Evolutionary conservation across 441 rosid genomes (phyloP), one percentile per base, ranked within the genome.

Genomic region (Populus trichocarpa): DNA sequence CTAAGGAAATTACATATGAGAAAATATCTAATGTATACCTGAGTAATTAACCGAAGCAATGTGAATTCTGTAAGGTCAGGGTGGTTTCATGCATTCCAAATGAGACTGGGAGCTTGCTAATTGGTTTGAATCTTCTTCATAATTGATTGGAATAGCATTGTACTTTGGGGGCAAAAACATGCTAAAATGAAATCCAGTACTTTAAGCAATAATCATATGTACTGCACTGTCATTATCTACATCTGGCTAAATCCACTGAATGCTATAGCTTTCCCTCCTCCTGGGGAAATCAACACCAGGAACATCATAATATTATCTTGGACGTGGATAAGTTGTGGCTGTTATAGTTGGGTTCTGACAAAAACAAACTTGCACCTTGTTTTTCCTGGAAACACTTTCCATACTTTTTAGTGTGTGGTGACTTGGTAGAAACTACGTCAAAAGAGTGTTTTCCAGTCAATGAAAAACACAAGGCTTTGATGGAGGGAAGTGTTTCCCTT

Each of bases 1-100:
- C 53, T 50, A 72, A 20, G 59, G 69, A 67, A 50, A 65, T 78
- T 23, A 46, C 66, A 23, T 71, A 65, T 20, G 67, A 18, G 57
- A 46, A 46, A 46, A 46, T 46, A 14, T 46, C 20, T 46, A 6
- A 46, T 46, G 57, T 14, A 46, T 14, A 46, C 57, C 6, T 14
- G 20, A 25, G 71, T 22, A 7, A n/a, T 40, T 42, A 25, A 46
- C 28, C 33, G 50, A 32, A 4, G 9, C 23, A 67, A 50, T 50
- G 25, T 42, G 42, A 65, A 66, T 72, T 76, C 42, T 16, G 67
- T 8, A 30, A 33, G 67, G 70, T 64, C 46, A 64, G 12, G 70
- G 26, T 61, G 32, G 50, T 75, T 67, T 61, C 26, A 63, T 64
- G 75, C 63, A 64, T 70, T n/a, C 30, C 63, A 26, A 23, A 20